phyloP scores from a whole-genome alignment of 345 rosid genomes.

The Lagerstroemia speciosa region DNA sequence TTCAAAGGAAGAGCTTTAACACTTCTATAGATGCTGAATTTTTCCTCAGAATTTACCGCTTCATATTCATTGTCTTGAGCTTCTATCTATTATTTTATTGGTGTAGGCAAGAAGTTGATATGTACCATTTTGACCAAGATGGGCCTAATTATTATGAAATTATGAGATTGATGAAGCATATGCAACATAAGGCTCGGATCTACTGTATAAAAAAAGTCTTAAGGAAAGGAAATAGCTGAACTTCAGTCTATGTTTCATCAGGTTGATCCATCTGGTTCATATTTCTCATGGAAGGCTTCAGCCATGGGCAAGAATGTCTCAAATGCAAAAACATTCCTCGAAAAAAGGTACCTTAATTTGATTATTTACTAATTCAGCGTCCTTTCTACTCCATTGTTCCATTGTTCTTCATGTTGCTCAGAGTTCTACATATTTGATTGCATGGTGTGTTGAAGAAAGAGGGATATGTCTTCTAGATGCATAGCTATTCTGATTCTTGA shows the following conservation, averaged over 20 bases:
- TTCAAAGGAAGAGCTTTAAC: neutral
- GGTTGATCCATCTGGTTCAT: conserved; percentile 98
- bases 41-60: neutral
- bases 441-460: neutral
- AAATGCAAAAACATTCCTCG: conserved; percentile 89
- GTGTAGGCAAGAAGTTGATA: neutral
- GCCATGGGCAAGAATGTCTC: conserved; percentile 98
- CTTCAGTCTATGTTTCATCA: conserved; percentile 13
- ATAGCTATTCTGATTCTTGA: neutral
- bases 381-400: neutral
- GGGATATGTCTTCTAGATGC: neutral
- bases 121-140: neutral
- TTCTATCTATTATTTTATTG: neutral
- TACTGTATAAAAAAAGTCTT: neutral
- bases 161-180: neutral
- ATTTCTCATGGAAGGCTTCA: conserved; percentile 98
- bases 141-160: neutral
- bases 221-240: neutral
- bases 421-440: neutral
- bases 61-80: neutral
- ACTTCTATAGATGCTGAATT: neutral
- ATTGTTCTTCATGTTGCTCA: neutral
- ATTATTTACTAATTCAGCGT: neutral
- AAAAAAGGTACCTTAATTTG: conserved; percentile 54
- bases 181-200: neutral